Evolutionary conservation across 2,329 filamentous ascomycete species (phyloP), one percentile per base, ranked within the genome.

Genomic region (Colletotrichum sidae): DNA sequence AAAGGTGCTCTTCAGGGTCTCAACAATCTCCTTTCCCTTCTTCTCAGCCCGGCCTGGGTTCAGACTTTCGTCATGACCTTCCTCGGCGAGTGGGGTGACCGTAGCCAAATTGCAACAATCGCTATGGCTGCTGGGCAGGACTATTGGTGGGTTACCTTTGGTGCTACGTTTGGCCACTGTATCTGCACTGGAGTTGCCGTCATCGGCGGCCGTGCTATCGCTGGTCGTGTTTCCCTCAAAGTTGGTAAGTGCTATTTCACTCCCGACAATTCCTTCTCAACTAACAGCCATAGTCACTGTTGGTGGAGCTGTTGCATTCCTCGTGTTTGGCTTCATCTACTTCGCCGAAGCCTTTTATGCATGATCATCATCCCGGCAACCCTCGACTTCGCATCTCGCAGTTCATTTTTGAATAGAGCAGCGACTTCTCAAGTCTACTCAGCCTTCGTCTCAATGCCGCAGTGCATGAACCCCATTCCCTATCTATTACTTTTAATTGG

Each of bases 1-100:
- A 58, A 73, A 6, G 70, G 75, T 69, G 65, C 79, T 76, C 67
- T 86, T 68, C 76, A 85, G 17, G 94, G 96, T 1, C 81, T 97
- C 33, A 89, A 90, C 76, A 99, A 99, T 72, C 87, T 99, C 4
- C 88, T 94, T 68, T 94, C 92, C 10, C 84, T 99, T 7, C 86
- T 99, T 5, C 85, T 99, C 44, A 97, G 93, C 78, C 96, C 96
- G 1, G 96, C 94, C 1, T 99, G 96, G 96, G 96, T 99, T 12
- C 95, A 98, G 80, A 99, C 96, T 0, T 99, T 99, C 75, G 88
- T 96, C 72, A 99, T 99, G 96, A 99, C 96, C 2, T 99, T 99
- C 80, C 81, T 99, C 37, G 96, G 96, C 45, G 96, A 99, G 78
- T 99, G 96, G 96, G 96, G 96, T 62, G 96, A 99, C 74, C 89